Conservation (phyloP, 106 monocot genomes). For the Phalaenopsis equestris region DNA sequence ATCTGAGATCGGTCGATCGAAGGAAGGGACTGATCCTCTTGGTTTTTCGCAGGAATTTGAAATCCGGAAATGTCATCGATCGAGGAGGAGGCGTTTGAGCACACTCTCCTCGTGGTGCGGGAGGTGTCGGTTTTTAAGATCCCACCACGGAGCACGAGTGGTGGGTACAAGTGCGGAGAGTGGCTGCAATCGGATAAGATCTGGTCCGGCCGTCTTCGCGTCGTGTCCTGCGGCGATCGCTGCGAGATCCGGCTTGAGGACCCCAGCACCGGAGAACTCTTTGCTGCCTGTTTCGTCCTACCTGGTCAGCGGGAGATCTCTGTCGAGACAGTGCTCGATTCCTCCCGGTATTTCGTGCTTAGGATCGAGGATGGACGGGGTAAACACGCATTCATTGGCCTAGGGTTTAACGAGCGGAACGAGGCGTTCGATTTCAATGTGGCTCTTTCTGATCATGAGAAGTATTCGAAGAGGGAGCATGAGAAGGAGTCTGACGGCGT, state of each 20-base stretch:
- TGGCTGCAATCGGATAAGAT: slow-evolving; percentile 98
- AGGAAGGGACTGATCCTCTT: neutral
- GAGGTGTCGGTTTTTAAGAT: slow-evolving; percentile 98
- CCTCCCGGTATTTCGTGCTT: slow-evolving; percentile 88
- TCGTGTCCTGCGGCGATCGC: slow-evolving; percentile 74
- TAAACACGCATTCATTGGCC: slow-evolving; percentile 86
- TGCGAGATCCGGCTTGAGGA: slow-evolving; percentile 98
- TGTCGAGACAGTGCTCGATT: slow-evolving; percentile 90
- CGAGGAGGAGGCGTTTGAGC: slow-evolving; percentile 77
- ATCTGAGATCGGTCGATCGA: neutral
- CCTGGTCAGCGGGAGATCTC: slow-evolving; percentile 67
- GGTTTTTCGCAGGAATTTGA: neutral
- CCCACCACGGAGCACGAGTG: slow-evolving; percentile 79
- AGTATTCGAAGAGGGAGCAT: slow-evolving; percentile 74
- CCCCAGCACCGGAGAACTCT: slow-evolving; percentile 82
- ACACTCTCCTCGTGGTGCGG: slow-evolving; percentile 90
- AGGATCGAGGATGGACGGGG: slow-evolving; percentile 87
- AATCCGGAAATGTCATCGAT: slow-evolving; percentile 20
- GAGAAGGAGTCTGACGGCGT: slow-evolving; percentile 22
- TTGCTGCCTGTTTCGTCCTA: slow-evolving; percentile 78
- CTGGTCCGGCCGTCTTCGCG: slow-evolving; percentile 96
- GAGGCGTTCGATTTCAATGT: slow-evolving; percentile 99
- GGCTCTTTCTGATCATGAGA: slow-evolving; percentile 91
- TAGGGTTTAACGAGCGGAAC: slow-evolving; percentile 50
- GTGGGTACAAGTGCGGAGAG: slow-evolving; percentile 94